phyloP scores from a whole-genome alignment of 306 rosid species.

The Glycine soja region DNA sequence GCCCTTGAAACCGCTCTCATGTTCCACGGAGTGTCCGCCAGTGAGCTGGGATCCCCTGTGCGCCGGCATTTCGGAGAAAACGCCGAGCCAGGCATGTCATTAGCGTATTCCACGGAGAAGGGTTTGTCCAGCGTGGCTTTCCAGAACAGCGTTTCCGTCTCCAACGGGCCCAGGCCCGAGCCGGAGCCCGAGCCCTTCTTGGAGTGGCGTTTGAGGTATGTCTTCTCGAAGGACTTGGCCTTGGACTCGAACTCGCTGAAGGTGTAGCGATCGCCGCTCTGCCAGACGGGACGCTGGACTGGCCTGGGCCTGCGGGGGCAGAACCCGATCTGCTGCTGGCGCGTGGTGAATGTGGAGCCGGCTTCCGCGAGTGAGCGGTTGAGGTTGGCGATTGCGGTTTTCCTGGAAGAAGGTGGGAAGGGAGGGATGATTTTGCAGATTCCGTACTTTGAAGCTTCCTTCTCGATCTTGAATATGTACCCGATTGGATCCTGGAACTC shows the following conservation, averaged over 20 bases:
- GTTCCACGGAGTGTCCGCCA: slow-evolving; percentile 94
- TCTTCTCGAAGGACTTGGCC: slow-evolving; percentile 82
- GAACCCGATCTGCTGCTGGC: slow-evolving; percentile 99
- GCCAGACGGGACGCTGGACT: slow-evolving; percentile 91
- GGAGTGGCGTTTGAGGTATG: slow-evolving; percentile 56
- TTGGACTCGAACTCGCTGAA: slow-evolving; percentile 78
- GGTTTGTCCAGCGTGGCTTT: slow-evolving; percentile 94
- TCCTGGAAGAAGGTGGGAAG: slow-evolving; percentile 74
- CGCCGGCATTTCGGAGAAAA: slow-evolving; percentile 64
- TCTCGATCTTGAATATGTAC: slow-evolving; percentile 99
- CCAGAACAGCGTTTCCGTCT: slow-evolving; percentile 88
- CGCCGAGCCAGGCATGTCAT: slow-evolving; percentile 99
- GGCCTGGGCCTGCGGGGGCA: slow-evolving; percentile 85
- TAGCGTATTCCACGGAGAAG: slow-evolving; percentile 90
- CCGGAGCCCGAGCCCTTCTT: slow-evolving; percentile 45
- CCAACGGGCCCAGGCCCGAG: slow-evolving; percentile 50
- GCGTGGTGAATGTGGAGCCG: slow-evolving; percentile 86
- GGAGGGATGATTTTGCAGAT: slow-evolving; percentile 99
- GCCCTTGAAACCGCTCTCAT: slow-evolving; percentile 92
- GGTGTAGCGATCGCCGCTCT: slow-evolving; percentile 91
- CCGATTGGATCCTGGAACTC: slow-evolving; percentile 98
- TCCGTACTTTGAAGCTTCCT: slow-evolving; percentile 89
- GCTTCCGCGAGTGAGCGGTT: slow-evolving; percentile 58
- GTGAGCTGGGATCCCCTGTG: slow-evolving; percentile 67
- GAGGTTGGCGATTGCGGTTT: slow-evolving; percentile 81